Evolutionary conservation across 305 asterid genomes (phyloP).

Genomic region (Withania somnifera): DNA sequence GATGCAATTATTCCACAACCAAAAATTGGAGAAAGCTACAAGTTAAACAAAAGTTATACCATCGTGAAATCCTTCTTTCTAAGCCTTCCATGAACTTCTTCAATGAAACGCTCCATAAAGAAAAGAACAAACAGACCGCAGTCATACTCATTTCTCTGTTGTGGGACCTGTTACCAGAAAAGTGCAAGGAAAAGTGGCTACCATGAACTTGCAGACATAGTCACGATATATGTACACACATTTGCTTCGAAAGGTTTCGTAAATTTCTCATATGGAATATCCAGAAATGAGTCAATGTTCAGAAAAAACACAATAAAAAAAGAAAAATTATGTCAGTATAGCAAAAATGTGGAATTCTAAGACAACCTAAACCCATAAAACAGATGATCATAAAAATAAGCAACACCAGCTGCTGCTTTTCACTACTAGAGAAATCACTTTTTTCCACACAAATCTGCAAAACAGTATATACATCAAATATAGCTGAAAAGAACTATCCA

Average conservation of each 20-base stretch:
- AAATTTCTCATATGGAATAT: background rate
- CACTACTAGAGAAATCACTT: background rate
- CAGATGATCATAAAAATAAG: background rate
- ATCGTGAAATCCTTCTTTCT: constrained; percentile 32
- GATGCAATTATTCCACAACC: background rate
- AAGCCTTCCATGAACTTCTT: constrained; percentile 56
- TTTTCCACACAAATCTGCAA: background rate
- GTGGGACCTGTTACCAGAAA: constrained; percentile 64
- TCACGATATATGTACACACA: background rate
- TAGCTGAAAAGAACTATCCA: background rate
- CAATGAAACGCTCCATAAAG: constrained; percentile 76
- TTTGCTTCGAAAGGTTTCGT: background rate
- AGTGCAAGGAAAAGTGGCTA: background rate
- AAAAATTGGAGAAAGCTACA: background rate
- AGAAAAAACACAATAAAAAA: background rate
- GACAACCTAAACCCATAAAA: background rate
- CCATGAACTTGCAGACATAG: background rate
- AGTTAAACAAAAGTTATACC: constrained; percentile 27
- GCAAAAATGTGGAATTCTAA: background rate
- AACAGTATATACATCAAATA: background rate
- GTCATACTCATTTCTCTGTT: constrained; percentile 68
- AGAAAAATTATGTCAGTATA: background rate
- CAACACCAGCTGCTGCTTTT: background rate
- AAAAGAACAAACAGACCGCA: constrained; percentile 86
- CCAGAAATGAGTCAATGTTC: background rate